Base-by-base conservation (phyloP, 2,329 filamentous ascomycete species). In the Basipetospora chlamydospora region DNA sequence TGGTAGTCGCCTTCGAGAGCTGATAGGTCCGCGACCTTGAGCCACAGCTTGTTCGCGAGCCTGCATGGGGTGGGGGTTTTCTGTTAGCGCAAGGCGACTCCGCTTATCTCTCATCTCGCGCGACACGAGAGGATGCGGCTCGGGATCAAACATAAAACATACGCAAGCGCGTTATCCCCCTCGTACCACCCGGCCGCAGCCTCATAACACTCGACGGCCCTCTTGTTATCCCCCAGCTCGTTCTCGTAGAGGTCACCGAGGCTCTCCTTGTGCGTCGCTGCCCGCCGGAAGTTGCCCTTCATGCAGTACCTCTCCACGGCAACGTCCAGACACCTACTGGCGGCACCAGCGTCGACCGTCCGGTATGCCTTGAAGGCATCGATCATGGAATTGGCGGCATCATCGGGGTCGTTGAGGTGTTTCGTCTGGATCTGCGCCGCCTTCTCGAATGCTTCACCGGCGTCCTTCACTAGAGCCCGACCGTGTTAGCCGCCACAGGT, bases 321-420 rank as follows among this genome's bases (percentile, higher is more conserved):
- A 45, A 77, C 63, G 44, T 85, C 74, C 39, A 95, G 64, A 51
- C 83, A 86, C 42, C 83, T 68, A 29, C 80, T 83, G 12, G 87
- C 88, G 49, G 88, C 80, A 52, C 84, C 69, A 15, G 86, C 86
- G 49, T 83, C 77, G 37, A 81, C 77, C 60, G 86, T 92, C 49
- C 80, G 73, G 63, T 95, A 96, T 41, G 85, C 80, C 66, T 96
- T 95, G 71, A 87, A 96, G 36, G 90, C 90, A 56, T 96, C 87
- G 50, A 80, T 74, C 42, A 86, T 65, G 33, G 80, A 80, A 59
- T 93, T 92, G 44, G 88, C 87, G 33, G 86, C 85, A 54, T 96
- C 90, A 54, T 93, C 84, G 28, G 81, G 83, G 53, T 96, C 87
- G 53, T 86, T 92, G 35, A 96, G 71, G 49, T 87, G 78, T 46